Conservation (phyloP, 768 basidiomycete genomes). For the Tricholoma terreum region DNA sequence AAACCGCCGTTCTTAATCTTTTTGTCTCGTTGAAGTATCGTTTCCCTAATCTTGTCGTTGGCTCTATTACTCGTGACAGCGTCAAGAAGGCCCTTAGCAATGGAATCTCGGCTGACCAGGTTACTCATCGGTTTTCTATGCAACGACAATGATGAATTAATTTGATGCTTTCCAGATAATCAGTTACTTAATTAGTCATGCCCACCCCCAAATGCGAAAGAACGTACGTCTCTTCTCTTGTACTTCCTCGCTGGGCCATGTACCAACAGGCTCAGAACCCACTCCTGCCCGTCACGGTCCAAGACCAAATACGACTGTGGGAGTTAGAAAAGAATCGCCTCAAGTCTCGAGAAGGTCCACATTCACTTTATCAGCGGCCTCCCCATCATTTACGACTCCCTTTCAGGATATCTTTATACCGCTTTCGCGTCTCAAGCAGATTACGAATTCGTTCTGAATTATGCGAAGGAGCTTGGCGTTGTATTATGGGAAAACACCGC, state of each 20-base stretch:
- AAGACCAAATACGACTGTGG: conserved; percentile 97
- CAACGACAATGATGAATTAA: conserved; percentile 11
- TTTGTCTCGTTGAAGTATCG: conserved; percentile 92
- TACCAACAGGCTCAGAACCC: conserved; percentile 59
- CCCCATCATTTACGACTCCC: conserved; percentile 19
- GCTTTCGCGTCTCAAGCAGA: conserved; percentile 84
- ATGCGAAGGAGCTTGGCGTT: conserved; percentile 78
- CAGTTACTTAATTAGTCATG: conserved; percentile 89
- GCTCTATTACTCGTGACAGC: conserved; percentile 91
- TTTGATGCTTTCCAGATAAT: conserved; percentile 68
- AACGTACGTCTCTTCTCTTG: conserved; percentile 51
- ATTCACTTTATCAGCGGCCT: conserved; percentile 12
- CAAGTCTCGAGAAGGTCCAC: conserved; percentile 80
- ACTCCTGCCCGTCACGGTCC: conserved; percentile 92
- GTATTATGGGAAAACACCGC: conserved; percentile 78
- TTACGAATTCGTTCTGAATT: conserved; percentile 82
- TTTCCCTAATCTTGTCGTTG: conserved; percentile 96
- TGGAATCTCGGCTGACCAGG: conserved; percentile 96
- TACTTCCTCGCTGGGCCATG: conserved; percentile 6
- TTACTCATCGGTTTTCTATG: conserved; percentile 32
- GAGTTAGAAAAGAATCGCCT: conserved; percentile 93
- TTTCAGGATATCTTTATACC: conserved; percentile 81
- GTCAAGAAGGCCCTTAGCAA: conserved; percentile 92
- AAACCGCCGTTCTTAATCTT: conserved; percentile 92
- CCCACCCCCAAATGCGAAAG: conserved; percentile 97